Evolutionary conservation across 2,329 filamentous ascomycete species (phyloP).

Genomic region (Pyrenophora tritici-repentis): DNA sequence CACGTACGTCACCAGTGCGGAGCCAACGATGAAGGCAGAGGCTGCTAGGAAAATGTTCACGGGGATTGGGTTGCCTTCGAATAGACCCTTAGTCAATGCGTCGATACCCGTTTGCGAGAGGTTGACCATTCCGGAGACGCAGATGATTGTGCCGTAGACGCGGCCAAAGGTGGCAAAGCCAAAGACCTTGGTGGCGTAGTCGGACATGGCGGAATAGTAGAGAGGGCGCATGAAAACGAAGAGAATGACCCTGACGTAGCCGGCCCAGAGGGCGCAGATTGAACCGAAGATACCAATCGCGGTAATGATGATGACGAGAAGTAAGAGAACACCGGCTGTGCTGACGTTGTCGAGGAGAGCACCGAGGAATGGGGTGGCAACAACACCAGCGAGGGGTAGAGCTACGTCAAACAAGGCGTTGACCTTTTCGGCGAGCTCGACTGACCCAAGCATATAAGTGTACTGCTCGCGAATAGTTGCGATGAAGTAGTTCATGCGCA

Average conservation of each 20-base stretch:
- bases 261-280: constrained; percentile 70
- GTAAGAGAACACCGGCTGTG: constrained; percentile 70
- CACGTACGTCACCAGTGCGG: constrained; percentile 59
- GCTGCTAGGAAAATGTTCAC: constrained; percentile 71
- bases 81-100: constrained; percentile 72
- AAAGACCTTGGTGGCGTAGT: constrained; percentile 89
- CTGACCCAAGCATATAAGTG: constrained; percentile 69
- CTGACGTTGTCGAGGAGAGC: constrained; percentile 74
- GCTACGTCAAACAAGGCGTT: constrained; percentile 84
- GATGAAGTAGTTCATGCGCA: constrained; percentile 85
- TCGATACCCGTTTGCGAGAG: constrained; percentile 81
- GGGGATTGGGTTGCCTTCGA: constrained; percentile 72
- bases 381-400: constrained; percentile 78
- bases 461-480: constrained; percentile 85
- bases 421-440: constrained; percentile 64
- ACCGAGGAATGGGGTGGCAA: constrained; percentile 84
- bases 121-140: constrained; percentile 78
- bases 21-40: constrained; percentile 66
- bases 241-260: constrained; percentile 74
- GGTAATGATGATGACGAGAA: constrained; percentile 72
- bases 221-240: constrained; percentile 85
- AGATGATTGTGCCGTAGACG: constrained; percentile 87
- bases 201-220: constrained; percentile 88
- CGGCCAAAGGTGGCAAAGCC: constrained; percentile 88
- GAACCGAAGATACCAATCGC: constrained; percentile 75